Evolutionary conservation across 768 basidiomycete genomes (phyloP).

Genomic region (Pisolithus marmoratus): DNA sequence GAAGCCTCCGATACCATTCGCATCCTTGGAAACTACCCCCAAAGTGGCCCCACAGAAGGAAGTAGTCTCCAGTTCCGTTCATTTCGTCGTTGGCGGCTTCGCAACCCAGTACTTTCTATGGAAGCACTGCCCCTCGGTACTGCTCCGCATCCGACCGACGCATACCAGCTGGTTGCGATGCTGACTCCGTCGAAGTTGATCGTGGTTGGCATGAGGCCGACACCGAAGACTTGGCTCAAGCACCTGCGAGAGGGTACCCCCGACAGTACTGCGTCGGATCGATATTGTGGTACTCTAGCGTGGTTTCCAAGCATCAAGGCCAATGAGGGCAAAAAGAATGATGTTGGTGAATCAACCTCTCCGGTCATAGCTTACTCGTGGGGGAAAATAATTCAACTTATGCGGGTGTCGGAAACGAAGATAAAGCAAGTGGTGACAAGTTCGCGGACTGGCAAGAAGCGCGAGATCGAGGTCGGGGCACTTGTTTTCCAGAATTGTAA

Average conservation of each 20-base stretch:
- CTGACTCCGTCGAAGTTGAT: slow-evolving; percentile 89
- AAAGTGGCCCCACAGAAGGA: slow-evolving; percentile 25
- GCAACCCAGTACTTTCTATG: slow-evolving; percentile 73
- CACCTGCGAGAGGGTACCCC: slow-evolving; percentile 50
- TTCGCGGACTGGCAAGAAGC: slow-evolving; percentile 54
- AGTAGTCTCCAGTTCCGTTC: slow-evolving; percentile 18
- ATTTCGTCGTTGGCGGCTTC: slow-evolving; percentile 42
- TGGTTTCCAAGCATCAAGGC: slow-evolving; percentile 71
- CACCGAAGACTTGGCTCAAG: slow-evolving; percentile 90
- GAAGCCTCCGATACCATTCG: slow-evolving; percentile 93
- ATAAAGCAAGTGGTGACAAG: slow-evolving; percentile 45
- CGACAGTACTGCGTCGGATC: slow-evolving; percentile 35
- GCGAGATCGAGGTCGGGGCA: slow-evolving; percentile 55
- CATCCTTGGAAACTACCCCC: slow-evolving; percentile 87
- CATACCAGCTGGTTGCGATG: slow-evolving; percentile 75
- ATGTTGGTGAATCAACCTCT: slow-evolving; percentile 23
- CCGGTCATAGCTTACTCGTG: slow-evolving; percentile 84
- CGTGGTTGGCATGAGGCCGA: slow-evolving; percentile 87
- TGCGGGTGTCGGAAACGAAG: slow-evolving; percentile 60
- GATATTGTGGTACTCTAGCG: slow-evolving; percentile 60
- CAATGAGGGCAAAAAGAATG: slow-evolving; percentile 19
- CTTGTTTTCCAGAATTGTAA: slow-evolving; percentile 58
- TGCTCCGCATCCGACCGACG: slow-evolving; percentile 66
- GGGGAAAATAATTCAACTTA: slow-evolving; percentile 61
- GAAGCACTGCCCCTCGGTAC: slow-evolving; percentile 78